Evolutionary conservation across 768 basidiomycete species (phyloP).

Genomic region (Tulasnella sp.): DNA sequence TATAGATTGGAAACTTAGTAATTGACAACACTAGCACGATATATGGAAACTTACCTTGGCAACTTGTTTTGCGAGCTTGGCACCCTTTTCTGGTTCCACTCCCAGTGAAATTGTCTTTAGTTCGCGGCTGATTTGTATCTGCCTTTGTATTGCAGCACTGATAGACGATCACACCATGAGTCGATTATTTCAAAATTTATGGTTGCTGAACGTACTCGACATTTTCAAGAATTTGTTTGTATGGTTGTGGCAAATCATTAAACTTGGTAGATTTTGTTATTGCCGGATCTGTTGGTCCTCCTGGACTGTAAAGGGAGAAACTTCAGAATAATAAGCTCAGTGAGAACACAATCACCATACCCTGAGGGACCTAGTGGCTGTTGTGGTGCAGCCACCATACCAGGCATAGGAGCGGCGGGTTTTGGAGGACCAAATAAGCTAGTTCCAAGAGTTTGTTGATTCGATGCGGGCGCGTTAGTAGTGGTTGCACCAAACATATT

Average conservation of each 20-base stretch:
- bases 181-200: background rate
- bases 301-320: too few species aligned
- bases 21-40: too few species aligned
- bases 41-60: slow-evolving; percentile 41
- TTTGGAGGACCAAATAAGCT: too few species aligned
- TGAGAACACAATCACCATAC: too few species aligned
- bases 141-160: slow-evolving; percentile 61
- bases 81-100: slow-evolving; percentile 58
- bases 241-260: slow-evolving; percentile 63
- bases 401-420: too few species aligned
- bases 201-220: slow-evolving; percentile 45
- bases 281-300: too few species aligned
- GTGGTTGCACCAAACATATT: background rate
- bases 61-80: slow-evolving; percentile 50
- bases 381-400: too few species aligned
- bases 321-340: too few species aligned
- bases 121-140: slow-evolving; percentile 68
- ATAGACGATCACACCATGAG: background rate
- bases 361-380: too few species aligned
- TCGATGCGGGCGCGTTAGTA: background rate
- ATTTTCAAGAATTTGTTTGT: slow-evolving; percentile 48
- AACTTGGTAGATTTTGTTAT: slow-evolving; percentile 52
- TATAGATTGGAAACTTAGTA: too few species aligned
- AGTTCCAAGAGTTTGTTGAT: too few species aligned
- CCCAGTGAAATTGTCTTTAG: slow-evolving; percentile 63